A percentile compares a stretch with the other conserved stretches of the same genome.
These are phyloP conservation scores for Colletotrichum orchidophilum DNA, from an alignment of 2,329 filamentous ascomycete genomes.

Conservation along the genomic window DNA sequence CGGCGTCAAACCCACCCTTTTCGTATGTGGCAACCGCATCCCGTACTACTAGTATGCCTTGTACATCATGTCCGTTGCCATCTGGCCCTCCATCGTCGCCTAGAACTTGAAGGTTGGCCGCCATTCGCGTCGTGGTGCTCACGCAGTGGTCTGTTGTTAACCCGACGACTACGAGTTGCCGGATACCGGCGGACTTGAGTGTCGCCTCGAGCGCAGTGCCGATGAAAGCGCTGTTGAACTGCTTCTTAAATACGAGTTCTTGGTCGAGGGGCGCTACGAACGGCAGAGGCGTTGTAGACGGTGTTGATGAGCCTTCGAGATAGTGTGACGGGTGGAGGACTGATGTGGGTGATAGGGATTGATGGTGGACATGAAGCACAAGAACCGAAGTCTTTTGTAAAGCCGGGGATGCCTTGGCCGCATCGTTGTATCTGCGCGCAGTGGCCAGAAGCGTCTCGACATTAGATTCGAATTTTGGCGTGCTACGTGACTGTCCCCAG, in stretches of 20 bases:
- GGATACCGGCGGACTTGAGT: slow-evolving; percentile 44
- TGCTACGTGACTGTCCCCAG: slow-evolving; percentile 53
- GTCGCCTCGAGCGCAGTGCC: slow-evolving; percentile 51
- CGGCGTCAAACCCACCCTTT: slow-evolving; percentile 53
- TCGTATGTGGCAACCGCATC: slow-evolving; percentile 58
- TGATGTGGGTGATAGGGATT: slow-evolving; percentile 46
- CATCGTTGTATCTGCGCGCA: slow-evolving; percentile 34
- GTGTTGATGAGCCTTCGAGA: slow-evolving; percentile 39
- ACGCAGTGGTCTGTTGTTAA: slow-evolving; percentile 61
- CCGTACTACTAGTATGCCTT: slow-evolving; percentile 47
- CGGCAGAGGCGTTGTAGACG: slow-evolving; percentile 41
- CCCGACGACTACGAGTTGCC: slow-evolving; percentile 52
- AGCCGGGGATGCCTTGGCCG: not conserved
- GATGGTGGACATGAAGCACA: slow-evolving; percentile 57
- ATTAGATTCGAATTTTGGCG: slow-evolving; percentile 54
- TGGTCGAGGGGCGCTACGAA: slow-evolving; percentile 40
- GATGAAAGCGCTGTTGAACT: slow-evolving; percentile 57
- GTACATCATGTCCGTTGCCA: slow-evolving; percentile 39
- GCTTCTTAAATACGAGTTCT: slow-evolving; percentile 53
- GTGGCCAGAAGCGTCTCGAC: slow-evolving; percentile 47
- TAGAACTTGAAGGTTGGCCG: slow-evolving; percentile 54
- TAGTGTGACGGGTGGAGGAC: slow-evolving; percentile 47
- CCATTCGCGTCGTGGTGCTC: slow-evolving; percentile 57
- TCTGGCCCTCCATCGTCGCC: slow-evolving; percentile 44
- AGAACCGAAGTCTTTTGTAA: slow-evolving; percentile 35